Base-by-base conservation (phyloP, 805 yeast species). In the Wickerhamomyces bovis region DNA sequence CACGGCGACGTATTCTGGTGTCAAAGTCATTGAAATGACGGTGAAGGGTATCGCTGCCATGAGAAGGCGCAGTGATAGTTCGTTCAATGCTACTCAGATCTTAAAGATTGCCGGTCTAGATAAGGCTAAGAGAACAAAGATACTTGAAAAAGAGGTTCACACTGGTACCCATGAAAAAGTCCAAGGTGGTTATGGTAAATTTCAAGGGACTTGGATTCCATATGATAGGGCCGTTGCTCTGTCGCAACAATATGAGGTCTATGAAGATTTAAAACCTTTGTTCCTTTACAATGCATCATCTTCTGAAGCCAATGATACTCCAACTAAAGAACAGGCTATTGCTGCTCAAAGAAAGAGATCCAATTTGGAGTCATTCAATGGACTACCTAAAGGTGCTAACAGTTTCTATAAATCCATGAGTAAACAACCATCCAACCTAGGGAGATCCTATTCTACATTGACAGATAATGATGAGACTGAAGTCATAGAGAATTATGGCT, bases 161-260 rank as follows among this genome's bases (percentile, higher is more conserved):
- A 73, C 72, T 41, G 82, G 83, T 38, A 59, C 66, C 8, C 90
- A 85, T 60, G 88, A 85, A 60, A 85, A 85, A 61, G 80, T 85
- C 44, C 92, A 85, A 62, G 94, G 94, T 49, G 95, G 94, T 3
- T 84, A 84, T 63, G 94, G 94, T 10, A 70, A 88, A 47, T 85
- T 84, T 58, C 94, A 86, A 66, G 95, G 95, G 8, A 85, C 95
- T 3, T 86, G 94, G 94, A 82, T 86, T 25, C 92, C 94, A 0
- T 66, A 85, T 41, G 76, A 74, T 13, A 78, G 80, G 53, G 94
- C 92, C 3, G 74, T 71, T 33, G 69, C 77, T 42, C 68, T 83
- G 50, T 80, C 81, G 3, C 69, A 72, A 39, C 72, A 71, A 41
- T 75, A 77, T 52, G 81, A 76, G 2, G 94, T 86, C 6, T 72